phyloP scores from a whole-genome alignment of 163 green algal species.

The Chlamydomonas reinhardtii region DNA sequence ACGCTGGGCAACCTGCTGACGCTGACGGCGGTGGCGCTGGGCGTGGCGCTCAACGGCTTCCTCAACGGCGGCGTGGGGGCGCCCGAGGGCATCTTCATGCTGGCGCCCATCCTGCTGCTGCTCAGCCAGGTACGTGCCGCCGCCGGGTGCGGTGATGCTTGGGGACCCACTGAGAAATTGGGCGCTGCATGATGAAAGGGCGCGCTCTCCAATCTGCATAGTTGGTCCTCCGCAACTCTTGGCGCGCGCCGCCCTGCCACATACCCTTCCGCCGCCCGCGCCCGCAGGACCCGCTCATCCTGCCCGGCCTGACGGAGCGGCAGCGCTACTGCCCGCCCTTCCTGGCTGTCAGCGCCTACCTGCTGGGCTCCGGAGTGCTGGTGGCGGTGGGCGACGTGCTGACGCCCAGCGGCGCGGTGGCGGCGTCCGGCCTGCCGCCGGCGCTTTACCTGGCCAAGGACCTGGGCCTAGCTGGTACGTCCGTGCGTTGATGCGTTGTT shows the following conservation, averaged over 20 bases:
- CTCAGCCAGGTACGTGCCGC: constrained; percentile 69
- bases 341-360: constrained; percentile 57
- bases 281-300: constrained; percentile 70
- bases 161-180: no score
- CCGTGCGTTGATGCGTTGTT: neutral
- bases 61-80: constrained; percentile 58
- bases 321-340: constrained; percentile 84
- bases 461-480: constrained; percentile 24
- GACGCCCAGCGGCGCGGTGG: neutral
- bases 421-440: neutral
- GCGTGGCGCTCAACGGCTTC: constrained; percentile 73
- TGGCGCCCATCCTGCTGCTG: constrained; percentile 93
- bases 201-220: no score
- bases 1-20: constrained; percentile 84
- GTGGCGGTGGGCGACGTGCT: constrained; percentile 10
- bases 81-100: constrained; percentile 78
- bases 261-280: neutral
- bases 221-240: no score
- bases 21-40: constrained; percentile 74
- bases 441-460: constrained; percentile 17
- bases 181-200: no score
- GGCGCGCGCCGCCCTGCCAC: neutral
- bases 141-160: no score
- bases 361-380: constrained; percentile 18
- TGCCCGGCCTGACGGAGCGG: constrained; percentile 71